Base-by-base conservation (phyloP, 495 filamentous ascomycete species). In the Apiosordaria backusii region DNA sequence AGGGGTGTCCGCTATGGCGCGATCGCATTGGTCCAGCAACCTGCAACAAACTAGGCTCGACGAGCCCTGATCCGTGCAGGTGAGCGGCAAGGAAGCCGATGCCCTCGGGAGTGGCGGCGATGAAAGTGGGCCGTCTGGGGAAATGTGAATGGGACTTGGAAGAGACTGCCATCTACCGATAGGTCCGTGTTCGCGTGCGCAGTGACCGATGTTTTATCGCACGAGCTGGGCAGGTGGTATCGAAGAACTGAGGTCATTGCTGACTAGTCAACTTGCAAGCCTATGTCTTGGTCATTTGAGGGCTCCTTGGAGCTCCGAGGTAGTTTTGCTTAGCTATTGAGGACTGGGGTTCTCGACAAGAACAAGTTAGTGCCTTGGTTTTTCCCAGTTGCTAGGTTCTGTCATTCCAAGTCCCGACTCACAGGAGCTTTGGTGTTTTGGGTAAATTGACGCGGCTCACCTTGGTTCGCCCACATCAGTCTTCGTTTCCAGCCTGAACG, bases 191-290 rank as follows among this genome's bases (percentile, higher is more conserved):
- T 45, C 35, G 18, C 4, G 45, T 40, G 57, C 24, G 53, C 27
- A 13, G 23, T 23, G 23, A 26, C 19, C 25, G 23, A 23, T 54
- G 27, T 63, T 50, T 61, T 24, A 24, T 22, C 26, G 21, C 22
- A 60, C 66, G 5, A 62, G 61, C 24, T 62, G 19, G 69, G 69
- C 61, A 71, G 69, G 69, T 71, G 61, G 69, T 68, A 71, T 65
- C 53, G 23, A 53, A 21, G 19, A 45, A 13, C 18, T n/a, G 60
- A 67, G 55, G 50, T 53, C 29, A 63, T 63, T 60, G 19, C 19
- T 21, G 25, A 29, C 52, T 40, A 15, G 26, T 27, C 13, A 22
- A 15, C 18, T 22, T n/a, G 58, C 53, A 18, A 18, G 4, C 19
- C 52, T 15, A 29, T 29, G 52, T 50, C 21, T 22, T 24, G 50